Evolutionary conservation across 208 protist genomes (phyloP), one percentile per base, ranked within the genome.

Genomic region (Zelonia costaricensis): DNA sequence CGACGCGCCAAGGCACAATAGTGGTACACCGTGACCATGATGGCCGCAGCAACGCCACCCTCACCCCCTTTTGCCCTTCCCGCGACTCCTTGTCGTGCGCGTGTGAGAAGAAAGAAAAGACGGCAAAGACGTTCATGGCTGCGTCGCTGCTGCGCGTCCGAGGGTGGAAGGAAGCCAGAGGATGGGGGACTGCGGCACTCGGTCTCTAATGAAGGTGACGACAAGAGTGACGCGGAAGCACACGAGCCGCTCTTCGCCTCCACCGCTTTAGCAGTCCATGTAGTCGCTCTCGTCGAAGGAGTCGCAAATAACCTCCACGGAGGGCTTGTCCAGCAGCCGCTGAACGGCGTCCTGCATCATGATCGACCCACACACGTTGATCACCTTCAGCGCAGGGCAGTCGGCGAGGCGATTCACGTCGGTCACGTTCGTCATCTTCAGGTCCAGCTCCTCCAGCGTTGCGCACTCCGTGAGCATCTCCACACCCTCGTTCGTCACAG

Each of bases 401-500:
- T 70, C 57, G 0, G 72, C 78, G 18, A 93, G 75, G 10, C 75
- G 67, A 46, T 86, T 90, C 36, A 76, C 74, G 48, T 88, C 78
- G 1, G 66, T 82, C 22, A 93, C 74, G 18, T 73, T 46, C 0
- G 87, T 93, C 58, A 86, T 58, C 62, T 88, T 85, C 9, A 93
- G 43, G 47, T 90, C 87, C 31, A 93, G 68, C 56, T 93, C 87
- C 61, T 93, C 87, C 25, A 93, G 68, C 25, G 77, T 68, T 4
- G 58, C 23, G 25, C 87, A 91, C 45, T 78, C 76, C 20, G 62
- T 73, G 18, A 93, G 76, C 42, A 75, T 48, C 8, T 70, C 74
- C 36, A 91, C 78, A 25, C 87, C 84, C n/a, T 87, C 82, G 56
- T 88, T 77, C 20, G 72, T 88, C n/a, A 93, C 76, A 12, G 73